phyloP scores from a whole-genome alignment of 306 rosid species.

The Elaeagnus macrophylla region DNA sequence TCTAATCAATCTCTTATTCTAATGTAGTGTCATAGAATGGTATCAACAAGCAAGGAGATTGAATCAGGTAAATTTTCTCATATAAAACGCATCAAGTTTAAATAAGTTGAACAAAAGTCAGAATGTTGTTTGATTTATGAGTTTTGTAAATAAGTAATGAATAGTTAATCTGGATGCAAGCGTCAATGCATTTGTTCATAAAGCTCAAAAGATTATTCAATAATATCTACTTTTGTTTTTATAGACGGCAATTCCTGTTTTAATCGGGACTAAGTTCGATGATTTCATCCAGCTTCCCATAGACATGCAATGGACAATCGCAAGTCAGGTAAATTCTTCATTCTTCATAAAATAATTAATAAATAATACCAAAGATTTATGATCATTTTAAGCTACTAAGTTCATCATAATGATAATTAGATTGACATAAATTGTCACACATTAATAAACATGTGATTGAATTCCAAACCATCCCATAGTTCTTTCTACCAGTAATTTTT shows the following conservation, averaged over 20 bases:
- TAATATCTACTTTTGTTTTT: conserved; percentile 11
- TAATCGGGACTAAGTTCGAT: conserved; percentile 89
- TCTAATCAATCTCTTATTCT: conserved; percentile 10
- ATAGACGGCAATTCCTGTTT: conserved; percentile 81
- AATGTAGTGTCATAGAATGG: conserved; percentile 60
- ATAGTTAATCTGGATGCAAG: too few species aligned
- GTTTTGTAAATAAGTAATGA: too few species aligned
- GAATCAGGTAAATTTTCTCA: conserved; percentile 52
- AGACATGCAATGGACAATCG: conserved; percentile 94
- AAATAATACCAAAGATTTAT: too few species aligned
- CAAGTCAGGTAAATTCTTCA: conserved; percentile 53
- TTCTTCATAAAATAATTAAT: background rate
- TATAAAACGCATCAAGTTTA: background rate
- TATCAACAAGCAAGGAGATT: conserved; percentile 73
- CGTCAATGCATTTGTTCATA: background rate
- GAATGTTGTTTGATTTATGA: too few species aligned
- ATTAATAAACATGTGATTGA: too few species aligned
- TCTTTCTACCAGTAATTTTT: too few species aligned
- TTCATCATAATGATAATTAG: too few species aligned
- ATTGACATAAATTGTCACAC: too few species aligned
- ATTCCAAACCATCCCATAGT: too few species aligned
- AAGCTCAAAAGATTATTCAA: background rate
- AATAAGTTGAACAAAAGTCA: background rate
- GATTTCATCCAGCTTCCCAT: conserved; percentile 96
- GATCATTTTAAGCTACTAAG: too few species aligned